Base-by-base conservation (phyloP, 495 filamentous ascomycete species). In the Trichoderma virens region DNA sequence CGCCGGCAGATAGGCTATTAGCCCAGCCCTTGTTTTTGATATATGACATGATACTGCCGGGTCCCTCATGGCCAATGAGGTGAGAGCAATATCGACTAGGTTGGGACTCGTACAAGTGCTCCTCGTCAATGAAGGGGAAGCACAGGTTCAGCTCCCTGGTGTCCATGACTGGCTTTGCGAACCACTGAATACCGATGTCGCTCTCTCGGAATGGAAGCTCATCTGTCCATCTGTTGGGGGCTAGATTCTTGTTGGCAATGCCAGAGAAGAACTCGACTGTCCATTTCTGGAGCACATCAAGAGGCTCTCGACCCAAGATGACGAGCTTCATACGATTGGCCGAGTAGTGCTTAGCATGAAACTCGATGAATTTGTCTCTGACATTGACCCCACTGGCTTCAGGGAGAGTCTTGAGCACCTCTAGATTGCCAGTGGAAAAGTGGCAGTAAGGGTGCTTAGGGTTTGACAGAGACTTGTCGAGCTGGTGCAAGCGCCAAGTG, bases 121-220 rank as follows among this genome's bases (percentile, higher is more conserved):
- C 92, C 73, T 98, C 92, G 71, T 97, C 93, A 59, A 91, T 77
- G 72, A 90, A 97, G 0, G 92, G 90, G 74, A 98, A 98, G 65
- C 82, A 87, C 64, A 99, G 83, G 60, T 93, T 91, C 68, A 99
- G 77, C 31, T 88, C 86, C 60, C 92, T 83, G 20, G 86, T 86
- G 66, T 99, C 93, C 90, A 97, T 96, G 38, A 99, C 95, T 1
- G 94, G 94, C 75, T 96, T 97, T 27, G 92, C 92, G 77, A 97
- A 97, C 56, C 90, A 85, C 74, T 93, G 90, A 4, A 86, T 91
- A 65, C 87, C 82, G 43, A 94, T 80, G 62, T 92, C 82, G 1
- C 86, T 80, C 64, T 85, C 66, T 16, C 83, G 83, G 68, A 87
- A 90, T 0, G 90, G 88, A 28, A 85, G 79, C 60, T 89, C 82